phyloP scores from a whole-genome alignment of 805 yeast genomes.

The Starmera dryadoides region DNA sequence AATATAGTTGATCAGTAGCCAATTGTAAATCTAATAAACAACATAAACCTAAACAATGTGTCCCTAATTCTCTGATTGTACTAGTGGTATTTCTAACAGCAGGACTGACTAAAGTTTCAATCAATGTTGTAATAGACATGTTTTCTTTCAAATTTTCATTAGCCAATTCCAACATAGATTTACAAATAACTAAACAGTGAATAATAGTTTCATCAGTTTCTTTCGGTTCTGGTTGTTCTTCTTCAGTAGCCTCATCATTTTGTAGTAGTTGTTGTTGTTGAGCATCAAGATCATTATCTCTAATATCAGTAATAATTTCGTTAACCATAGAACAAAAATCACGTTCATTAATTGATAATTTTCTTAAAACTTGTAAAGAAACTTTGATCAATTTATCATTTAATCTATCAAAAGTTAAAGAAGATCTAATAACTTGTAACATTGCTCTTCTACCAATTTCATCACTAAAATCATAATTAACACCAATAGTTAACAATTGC shows the following conservation, averaged over 20 bases:
- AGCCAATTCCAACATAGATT: constrained; percentile 60
- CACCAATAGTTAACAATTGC: constrained; percentile 63
- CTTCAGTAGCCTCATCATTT: constrained; percentile 4
- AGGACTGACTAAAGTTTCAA: constrained; percentile 73
- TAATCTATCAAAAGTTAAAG: constrained; percentile 51
- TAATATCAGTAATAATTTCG: constrained; percentile 81
- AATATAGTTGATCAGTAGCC: constrained; percentile 56
- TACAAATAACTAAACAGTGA: constrained; percentile 63
- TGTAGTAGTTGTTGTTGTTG: constrained; percentile 10
- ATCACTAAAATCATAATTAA: constrained; percentile 78
- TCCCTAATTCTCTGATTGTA: constrained; percentile 55
- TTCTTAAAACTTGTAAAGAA: constrained; percentile 58
- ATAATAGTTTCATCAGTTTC: constrained; percentile 36
- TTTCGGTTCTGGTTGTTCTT: constrained; percentile 18
- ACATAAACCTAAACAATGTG: constrained; percentile 72
- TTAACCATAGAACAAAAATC: constrained; percentile 80
- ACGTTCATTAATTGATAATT: constrained; percentile 67
- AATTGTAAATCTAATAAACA: constrained; percentile 61
- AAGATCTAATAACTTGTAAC: constrained; percentile 49
- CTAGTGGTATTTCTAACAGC: constrained; percentile 58
- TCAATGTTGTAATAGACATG: constrained; percentile 56
- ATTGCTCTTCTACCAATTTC: constrained; percentile 83
- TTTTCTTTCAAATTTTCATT: constrained; percentile 60
- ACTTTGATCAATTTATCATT: constrained; percentile 46
- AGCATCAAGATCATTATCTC: constrained; percentile 42